Conservation (phyloP, 805 yeast species). For the Yamadazyma nakazawae region DNA sequence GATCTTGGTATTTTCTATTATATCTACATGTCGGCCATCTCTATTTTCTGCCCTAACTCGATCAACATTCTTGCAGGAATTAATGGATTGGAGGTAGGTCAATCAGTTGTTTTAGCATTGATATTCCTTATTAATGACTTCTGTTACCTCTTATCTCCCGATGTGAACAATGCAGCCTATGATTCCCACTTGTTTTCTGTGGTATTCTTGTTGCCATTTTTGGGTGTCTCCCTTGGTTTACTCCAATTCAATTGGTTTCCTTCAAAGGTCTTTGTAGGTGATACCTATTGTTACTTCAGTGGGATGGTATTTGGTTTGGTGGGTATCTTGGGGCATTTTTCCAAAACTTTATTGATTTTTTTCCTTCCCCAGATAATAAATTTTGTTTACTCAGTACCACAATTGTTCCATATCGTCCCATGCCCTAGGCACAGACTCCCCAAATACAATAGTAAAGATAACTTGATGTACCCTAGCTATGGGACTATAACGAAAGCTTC, state of each 20-base stretch:
- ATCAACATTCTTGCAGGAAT: constrained; percentile 95
- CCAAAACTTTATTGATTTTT: constrained; percentile 83
- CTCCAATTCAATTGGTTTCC: constrained; percentile 87
- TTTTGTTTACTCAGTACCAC: constrained; percentile 89
- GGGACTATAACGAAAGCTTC: constrained; percentile 30
- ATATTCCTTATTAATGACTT: constrained; percentile 74
- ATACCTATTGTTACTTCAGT: constrained; percentile 94
- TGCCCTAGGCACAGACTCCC: constrained; percentile 98
- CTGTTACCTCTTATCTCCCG: constrained; percentile 52
- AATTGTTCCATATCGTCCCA: constrained; percentile 77
- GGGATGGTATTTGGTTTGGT: constrained; percentile 99
- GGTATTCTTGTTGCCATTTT: constrained; percentile 75
- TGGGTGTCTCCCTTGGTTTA: constrained; percentile 79
- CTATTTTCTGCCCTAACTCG: constrained; percentile 94
- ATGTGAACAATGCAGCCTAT: constrained; percentile 50
- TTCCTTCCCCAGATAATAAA: constrained; percentile 90
- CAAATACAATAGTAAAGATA: constrained; percentile 60
- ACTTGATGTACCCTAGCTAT: constrained; percentile 65
- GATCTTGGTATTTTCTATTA: constrained; percentile 83
- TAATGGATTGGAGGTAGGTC: constrained; percentile 96
- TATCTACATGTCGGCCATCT: constrained; percentile 83
- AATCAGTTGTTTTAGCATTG: constrained; percentile 72
- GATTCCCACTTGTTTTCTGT: constrained; percentile 83
- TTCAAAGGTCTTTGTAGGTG: constrained; percentile 93
- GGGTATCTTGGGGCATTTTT: constrained; percentile 93